Base-by-base conservation (phyloP, 306 rosid genomes). In the Alnus rubra region DNA sequence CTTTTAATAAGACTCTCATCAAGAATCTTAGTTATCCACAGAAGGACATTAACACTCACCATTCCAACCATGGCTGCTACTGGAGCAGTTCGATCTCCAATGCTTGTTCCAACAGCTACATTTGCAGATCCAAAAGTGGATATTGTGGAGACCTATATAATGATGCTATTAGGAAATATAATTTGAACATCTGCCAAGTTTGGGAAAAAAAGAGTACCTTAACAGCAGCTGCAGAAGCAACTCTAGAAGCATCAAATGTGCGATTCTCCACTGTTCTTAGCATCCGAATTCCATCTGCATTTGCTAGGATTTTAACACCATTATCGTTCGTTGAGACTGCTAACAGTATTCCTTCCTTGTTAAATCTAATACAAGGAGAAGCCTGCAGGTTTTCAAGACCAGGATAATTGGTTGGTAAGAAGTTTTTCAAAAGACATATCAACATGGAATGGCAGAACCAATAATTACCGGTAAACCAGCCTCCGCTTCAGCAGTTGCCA, bases 311-410 rank as follows among this genome's bases (percentile, higher is more conserved):
- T 88, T 89, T 96, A 81, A 96, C 82, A 63, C 98, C 94, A 78
- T 90, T 90, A 71, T 95, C 99, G 76, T 80, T 93, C 3, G 94
- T 88, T 82, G 98, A 91, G 78, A 92, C 96, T 60, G 99, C 98
- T 86, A 96, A 83, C 52, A 96, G 77, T 81, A 85, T 88, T 60
- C 99, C 99, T 75, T 96, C 98, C 88, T 92, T 96, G 88, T 91
- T 93, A 81, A 96, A 96, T 91, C 96, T 91, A 79, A 96, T 88
- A 85, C 92, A 87, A 47, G 99, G 97, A 77, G 99, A 91, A 79
- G 92, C 91, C 99, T 96, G 93, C 84, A 83, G 69, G 73, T 79
- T 83, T 33, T 69, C 74, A 42, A 83, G 72, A 87, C 58, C 69
- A 83, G 65, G 80, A 79, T 78, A 71, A 82, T 86, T 78, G 89